Percentiles rank a stretch among this genome's conserved stretches.
phyloP scores from a whole-genome alignment of 2,329 filamentous ascomycete genomes.

The Pseudogymnoascus sp. region DNA sequence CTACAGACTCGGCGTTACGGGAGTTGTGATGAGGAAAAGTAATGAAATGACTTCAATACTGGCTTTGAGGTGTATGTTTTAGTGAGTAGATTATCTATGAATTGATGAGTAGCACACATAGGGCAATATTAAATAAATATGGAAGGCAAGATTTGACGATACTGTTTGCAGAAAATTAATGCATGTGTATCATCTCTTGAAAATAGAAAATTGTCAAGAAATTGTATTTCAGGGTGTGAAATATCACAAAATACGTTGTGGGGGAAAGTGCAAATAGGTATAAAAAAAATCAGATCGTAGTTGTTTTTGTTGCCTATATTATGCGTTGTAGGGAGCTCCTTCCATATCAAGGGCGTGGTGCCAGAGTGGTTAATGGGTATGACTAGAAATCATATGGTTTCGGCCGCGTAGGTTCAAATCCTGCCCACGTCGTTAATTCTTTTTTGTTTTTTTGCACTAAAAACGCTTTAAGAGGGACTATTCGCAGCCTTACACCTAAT shows the following conservation, averaged over 20 bases:
- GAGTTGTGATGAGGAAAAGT: slow-evolving; percentile 5
- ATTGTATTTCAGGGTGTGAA: neutral
- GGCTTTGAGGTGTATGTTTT: neutral
- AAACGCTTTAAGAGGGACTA: neutral
- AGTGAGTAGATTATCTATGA: slow-evolving; percentile 1
- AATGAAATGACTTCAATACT: slow-evolving; percentile 6
- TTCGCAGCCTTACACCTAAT: neutral
- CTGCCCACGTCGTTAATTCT: neutral
- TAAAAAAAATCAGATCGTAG: neutral
- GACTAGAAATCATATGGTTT: neutral
- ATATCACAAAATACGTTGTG: neutral
- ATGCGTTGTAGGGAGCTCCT: too few relatives aligned
- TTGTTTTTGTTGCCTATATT: neutral
- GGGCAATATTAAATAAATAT: neutral
- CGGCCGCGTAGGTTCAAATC: too few relatives aligned
- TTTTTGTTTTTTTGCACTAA: neutral
- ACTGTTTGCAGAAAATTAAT: neutral
- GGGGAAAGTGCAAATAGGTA: neutral
- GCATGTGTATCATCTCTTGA: neutral
- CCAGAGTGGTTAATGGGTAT: slow-evolving; percentile 1
- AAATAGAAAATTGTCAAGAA: neutral
- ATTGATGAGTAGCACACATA: neutral
- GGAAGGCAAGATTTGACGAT: neutral
- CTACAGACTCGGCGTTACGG: slow-evolving; percentile 8
- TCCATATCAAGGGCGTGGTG: neutral